These are phyloP conservation scores for Penicillium oxalicum DNA, from an alignment of 2,329 filamentous ascomycete species.

Conservation along the genomic window DNA sequence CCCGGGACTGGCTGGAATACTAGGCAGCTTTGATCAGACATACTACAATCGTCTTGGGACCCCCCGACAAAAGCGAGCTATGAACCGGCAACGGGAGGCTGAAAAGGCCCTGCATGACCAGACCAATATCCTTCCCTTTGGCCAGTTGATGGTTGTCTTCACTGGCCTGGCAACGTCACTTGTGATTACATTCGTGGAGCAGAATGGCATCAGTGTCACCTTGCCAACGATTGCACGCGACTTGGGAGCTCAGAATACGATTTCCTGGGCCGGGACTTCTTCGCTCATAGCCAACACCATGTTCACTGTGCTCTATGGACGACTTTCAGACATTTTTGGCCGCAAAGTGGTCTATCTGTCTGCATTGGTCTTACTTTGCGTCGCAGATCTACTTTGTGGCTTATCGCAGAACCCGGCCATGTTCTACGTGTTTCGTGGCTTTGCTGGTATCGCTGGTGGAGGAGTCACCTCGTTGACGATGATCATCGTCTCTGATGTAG, in stretches of 20 bases:
- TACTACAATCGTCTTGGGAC: too few species aligned
- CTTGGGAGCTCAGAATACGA: conserved; percentile 41
- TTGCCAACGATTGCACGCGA: conserved; percentile 50
- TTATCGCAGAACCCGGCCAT: conserved; percentile 51
- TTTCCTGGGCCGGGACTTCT: conserved; percentile 67
- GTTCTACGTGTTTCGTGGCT: conserved; percentile 56
- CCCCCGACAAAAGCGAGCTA: conserved; percentile 3
- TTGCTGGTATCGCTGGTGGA: conserved; percentile 58
- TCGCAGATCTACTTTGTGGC: conserved; percentile 56
- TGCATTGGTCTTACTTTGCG: conserved; percentile 47
- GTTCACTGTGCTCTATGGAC: conserved; percentile 60
- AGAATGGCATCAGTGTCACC: conserved; percentile 52
- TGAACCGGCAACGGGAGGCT: conserved; percentile 34
- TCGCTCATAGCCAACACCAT: conserved; percentile 62
- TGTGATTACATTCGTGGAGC: conserved; percentile 53
- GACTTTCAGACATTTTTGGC: conserved; percentile 56
- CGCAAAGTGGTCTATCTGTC: conserved; percentile 54
- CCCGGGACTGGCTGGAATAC: too few species aligned
- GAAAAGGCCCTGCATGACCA: conserved; percentile 50
- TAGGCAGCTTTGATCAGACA: too few species aligned
- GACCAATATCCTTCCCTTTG: conserved; percentile 51
- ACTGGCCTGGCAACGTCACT: conserved; percentile 48
- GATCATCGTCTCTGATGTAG: conserved; percentile 58
- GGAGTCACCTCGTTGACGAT: conserved; percentile 55
- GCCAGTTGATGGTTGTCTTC: conserved; percentile 46